These are phyloP conservation scores for Mortierella sp. DNA, from an alignment of 371 early-diverging fungal genomes.

Conservation along the genomic window DNA sequence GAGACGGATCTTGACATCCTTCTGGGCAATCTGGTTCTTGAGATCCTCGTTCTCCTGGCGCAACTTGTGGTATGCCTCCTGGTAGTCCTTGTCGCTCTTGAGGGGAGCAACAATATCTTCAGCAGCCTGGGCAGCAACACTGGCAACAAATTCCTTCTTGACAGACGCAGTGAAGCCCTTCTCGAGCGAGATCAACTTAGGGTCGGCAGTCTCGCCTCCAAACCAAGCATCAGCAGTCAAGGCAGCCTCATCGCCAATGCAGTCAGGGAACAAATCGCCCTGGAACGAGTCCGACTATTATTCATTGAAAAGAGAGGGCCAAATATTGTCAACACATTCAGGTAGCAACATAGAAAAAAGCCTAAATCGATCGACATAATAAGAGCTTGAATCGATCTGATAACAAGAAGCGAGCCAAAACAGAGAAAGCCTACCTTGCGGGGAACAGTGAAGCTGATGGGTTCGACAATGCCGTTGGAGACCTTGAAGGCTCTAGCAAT, in stretches of 20 bases:
- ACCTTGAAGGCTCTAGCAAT: conserved; percentile 96
- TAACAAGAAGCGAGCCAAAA: background rate
- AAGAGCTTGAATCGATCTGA: too few relatives aligned
- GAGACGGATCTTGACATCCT: conserved; percentile 86
- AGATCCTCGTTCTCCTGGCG: conserved; percentile 89
- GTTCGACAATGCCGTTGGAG: conserved; percentile 87
- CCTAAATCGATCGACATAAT: background rate
- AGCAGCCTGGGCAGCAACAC: conserved; percentile 69
- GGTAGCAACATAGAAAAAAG: background rate
- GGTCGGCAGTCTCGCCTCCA: conserved; percentile 84
- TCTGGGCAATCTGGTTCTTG: conserved; percentile 79
- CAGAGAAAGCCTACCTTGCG: conserved; percentile 80
- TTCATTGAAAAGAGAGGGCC: background rate
- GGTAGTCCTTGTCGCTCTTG: conserved; percentile 68
- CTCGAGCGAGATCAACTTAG: conserved; percentile 87
- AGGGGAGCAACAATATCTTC: conserved; percentile 53
- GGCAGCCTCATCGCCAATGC: conserved; percentile 85
- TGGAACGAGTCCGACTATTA: conserved; percentile 96
- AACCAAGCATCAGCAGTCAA: conserved; percentile 94
- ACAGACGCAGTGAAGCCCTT: conserved; percentile 78
- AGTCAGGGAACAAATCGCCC: conserved; percentile 94
- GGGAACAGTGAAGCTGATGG: conserved; percentile 97
- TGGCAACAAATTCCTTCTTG: conserved; percentile 84
- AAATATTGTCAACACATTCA: background rate
- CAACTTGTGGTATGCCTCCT: conserved; percentile 81